Base-by-base conservation (phyloP, 164 flowering plant genomes). In the Piper longum region DNA sequence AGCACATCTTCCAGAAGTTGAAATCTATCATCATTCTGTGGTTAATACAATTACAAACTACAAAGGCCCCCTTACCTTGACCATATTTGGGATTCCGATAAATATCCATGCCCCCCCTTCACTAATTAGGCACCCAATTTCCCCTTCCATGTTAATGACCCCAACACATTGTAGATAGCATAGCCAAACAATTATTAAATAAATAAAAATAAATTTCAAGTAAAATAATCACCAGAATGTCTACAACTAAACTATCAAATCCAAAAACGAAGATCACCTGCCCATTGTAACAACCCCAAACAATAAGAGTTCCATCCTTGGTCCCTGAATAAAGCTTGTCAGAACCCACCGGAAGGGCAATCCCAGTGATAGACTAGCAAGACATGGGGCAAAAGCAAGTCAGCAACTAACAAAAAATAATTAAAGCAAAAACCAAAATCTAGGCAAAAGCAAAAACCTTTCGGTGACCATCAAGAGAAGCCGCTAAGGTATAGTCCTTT, bases 51-150 rank as follows among this genome's bases (percentile, higher is more conserved):
- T 48, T 48, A 9, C 52, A 3, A 1, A 48, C 52, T 48, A 48
- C 14, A 48, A 48, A 48, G 3, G 9, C 11, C 14, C 52, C 2
- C 54, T 65, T 67, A 90, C 99, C 95, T 88, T 93, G 55, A 93
- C 93, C 70, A 72, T 8, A 80, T 87, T 85, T 43, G 87, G 87
- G 64, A 86, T 61, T 61, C 99, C 99, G 65, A 88, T 84, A 77
- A 93, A 93, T 16, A 93, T 43, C 97, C 96, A 93, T 41, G 97
- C 91, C 43, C 99, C 91, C 43, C 99, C 97, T 80, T 90, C 97
- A 77, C 82, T 87, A 18, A 93, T 84, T 88, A 93, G 80, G 69
- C 91, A 87, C 43, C 99, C 97, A 42, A 93, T 77, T 74, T 91
- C 95, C 68, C 81, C 87, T n/a, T 87, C 95, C 73, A 91, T 68